These are phyloP conservation scores for Metschnikowia henanensis DNA, from an alignment of 805 yeast species.

Conservation along the genomic window DNA sequence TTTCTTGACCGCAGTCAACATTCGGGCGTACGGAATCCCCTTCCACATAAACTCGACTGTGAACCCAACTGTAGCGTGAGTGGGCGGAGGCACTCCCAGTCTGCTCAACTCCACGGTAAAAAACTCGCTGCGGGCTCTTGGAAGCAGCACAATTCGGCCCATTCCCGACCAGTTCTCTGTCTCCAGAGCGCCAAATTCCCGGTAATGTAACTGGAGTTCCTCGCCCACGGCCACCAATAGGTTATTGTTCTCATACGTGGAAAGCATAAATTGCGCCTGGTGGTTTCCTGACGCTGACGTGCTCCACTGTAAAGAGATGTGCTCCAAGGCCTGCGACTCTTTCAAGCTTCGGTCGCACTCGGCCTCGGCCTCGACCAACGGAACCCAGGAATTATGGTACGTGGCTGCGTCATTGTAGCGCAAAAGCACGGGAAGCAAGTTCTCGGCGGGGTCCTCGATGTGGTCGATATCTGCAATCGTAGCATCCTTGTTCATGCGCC, in stretches of 20 bases:
- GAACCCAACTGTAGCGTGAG: conserved; percentile 61
- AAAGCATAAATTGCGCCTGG: conserved; percentile 65
- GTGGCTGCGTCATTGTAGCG: conserved; percentile 81
- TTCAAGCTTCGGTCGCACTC: conserved; percentile 73
- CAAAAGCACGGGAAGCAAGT: conserved; percentile 69
- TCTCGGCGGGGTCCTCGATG: conserved; percentile 36
- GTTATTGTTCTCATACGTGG: conserved; percentile 64
- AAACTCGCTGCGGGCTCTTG: conserved; percentile 57
- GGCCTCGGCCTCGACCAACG: conserved; percentile 78
- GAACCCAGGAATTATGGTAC: conserved; percentile 83
- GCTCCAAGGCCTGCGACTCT: conserved; percentile 76
- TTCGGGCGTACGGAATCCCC: conserved; percentile 76
- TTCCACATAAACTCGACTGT: conserved; percentile 91
- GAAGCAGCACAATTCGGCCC: conserved; percentile 73
- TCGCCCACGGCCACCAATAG: conserved; percentile 82
- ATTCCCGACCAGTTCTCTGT: conserved; percentile 64
- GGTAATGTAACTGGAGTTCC: conserved; percentile 56
- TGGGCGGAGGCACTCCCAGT: conserved; percentile 47
- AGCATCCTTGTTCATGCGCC: conserved; percentile 74
- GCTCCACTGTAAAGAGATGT: conserved; percentile 74
- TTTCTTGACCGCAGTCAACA: conserved; percentile 71
- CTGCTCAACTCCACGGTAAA: conserved; percentile 68
- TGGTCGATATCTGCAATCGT: conserved; percentile 65
- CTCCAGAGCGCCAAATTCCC: conserved; percentile 56
- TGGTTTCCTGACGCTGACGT: conserved; percentile 62